phyloP scores from a whole-genome alignment of 805 yeast species.

The Ogataea philodendri region DNA sequence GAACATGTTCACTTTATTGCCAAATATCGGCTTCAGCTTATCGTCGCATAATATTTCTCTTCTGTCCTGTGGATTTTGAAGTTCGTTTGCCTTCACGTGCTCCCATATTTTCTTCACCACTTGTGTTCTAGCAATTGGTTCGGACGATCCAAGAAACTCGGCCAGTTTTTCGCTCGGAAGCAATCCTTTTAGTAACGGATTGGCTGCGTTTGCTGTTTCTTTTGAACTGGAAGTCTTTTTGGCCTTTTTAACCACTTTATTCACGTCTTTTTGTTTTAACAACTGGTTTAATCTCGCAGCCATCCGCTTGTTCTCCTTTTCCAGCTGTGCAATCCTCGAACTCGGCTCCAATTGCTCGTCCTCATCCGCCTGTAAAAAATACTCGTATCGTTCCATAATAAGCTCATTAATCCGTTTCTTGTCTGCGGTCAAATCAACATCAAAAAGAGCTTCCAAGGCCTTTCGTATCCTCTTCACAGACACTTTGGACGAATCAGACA shows the following conservation, averaged over 20 bases:
- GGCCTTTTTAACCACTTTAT: conserved; percentile 19
- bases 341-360: conserved; percentile 15
- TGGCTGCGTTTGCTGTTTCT: conserved; percentile 31
- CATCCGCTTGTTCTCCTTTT: conserved; percentile 44
- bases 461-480: conserved; percentile 69
- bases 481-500: conserved; percentile 64
- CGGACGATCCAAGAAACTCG: conserved; percentile 43
- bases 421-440: conserved; percentile 45
- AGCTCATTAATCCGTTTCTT: conserved; percentile 58
- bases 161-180: conserved; percentile 51
- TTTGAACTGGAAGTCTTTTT: conserved; percentile 8
- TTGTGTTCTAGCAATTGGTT: conserved; percentile 59
- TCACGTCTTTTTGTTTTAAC: conserved; percentile 10
- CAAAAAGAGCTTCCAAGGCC: conserved; percentile 70
- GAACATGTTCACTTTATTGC: conserved; percentile 57
- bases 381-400: conserved; percentile 53
- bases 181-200: conserved; percentile 43
- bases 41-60: conserved; percentile 67
- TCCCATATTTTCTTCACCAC: conserved; percentile 70
- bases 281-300: conserved; percentile 37
- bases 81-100: conserved; percentile 57
- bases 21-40: conserved; percentile 54
- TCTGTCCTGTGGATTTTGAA: conserved; percentile 67
- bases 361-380: conserved; percentile 41
- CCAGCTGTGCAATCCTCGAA: conserved; percentile 30